A percentile compares a stretch with the other conserved stretches of the same genome.
Conservation (phyloP, 768 basidiomycete species). For the Leucocoprinus leucothites region DNA sequence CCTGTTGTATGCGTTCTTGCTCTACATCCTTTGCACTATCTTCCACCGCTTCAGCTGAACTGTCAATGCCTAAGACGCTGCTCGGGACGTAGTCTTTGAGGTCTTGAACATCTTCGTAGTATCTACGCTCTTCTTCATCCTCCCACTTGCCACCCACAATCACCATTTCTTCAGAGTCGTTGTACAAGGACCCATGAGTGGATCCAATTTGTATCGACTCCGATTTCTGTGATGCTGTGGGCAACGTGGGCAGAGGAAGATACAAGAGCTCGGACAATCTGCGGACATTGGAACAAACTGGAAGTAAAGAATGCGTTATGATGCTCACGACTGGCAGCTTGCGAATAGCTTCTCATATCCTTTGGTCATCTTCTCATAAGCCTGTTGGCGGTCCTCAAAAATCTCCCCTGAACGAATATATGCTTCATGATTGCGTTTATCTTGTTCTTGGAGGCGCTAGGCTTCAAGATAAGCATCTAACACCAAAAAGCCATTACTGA, state of each 20-base stretch:
- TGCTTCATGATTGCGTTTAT: conserved; percentile 95
- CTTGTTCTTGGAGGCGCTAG: conserved; percentile 94
- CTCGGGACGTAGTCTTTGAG: conserved; percentile 89
- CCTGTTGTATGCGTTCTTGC: conserved; percentile 45
- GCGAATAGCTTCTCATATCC: conserved; percentile 88
- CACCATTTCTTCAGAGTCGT: conserved; percentile 55
- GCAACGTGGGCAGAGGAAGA: conserved; percentile 77
- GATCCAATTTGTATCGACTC: conserved; percentile 80
- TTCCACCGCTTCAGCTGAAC: conserved; percentile 32
- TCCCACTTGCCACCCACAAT: conserved; percentile 87
- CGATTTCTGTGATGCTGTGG: conserved; percentile 75
- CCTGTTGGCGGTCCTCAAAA: conserved; percentile 98
- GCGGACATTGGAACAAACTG: conserved; percentile 13
- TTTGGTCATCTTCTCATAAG: conserved; percentile 98
- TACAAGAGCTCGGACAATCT: conserved; percentile 92
- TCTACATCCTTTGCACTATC: conserved; percentile 52
- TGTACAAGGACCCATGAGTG: conserved; percentile 30
- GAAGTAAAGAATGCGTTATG: neutral
- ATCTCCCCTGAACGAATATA: conserved; percentile 99
- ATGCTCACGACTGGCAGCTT: conserved; percentile 79
- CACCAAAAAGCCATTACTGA: neutral
- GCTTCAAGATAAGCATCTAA: neutral
- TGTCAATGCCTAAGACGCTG: conserved; percentile 77
- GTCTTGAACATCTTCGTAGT: conserved; percentile 92
- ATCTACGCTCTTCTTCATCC: conserved; percentile 93